Conservation (phyloP, 495 filamentous ascomycete species). For the Aspergillus cristatus region DNA sequence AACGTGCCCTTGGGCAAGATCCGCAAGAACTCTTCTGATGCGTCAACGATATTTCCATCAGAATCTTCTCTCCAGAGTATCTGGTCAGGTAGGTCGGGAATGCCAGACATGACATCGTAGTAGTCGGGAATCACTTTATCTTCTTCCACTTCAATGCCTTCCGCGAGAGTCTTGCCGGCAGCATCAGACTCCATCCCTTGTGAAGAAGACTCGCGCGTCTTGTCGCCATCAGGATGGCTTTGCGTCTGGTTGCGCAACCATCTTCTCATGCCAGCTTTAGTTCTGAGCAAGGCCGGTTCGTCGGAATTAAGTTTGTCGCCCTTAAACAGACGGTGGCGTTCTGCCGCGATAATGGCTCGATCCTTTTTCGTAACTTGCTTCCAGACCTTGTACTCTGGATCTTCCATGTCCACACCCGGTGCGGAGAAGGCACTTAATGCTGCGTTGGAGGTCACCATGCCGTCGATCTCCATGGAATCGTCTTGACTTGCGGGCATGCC, state of each 20-base stretch:
- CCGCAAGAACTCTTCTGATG: slow-evolving; percentile 68
- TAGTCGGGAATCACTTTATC: slow-evolving; percentile 79
- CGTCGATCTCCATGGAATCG: slow-evolving; percentile 78
- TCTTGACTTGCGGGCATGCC: slow-evolving; percentile 54
- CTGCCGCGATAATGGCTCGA: slow-evolving; percentile 72
- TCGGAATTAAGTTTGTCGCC: slow-evolving; percentile 78
- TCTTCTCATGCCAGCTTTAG: slow-evolving; percentile 65
- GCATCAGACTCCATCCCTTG: slow-evolving; percentile 38
- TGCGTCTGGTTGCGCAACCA: slow-evolving; percentile 68
- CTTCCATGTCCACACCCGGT: slow-evolving; percentile 52
- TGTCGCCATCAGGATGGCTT: slow-evolving; percentile 43
- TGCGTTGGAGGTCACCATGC: slow-evolving; percentile 46
- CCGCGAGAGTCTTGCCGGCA: slow-evolving; percentile 66
- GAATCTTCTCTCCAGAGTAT: slow-evolving; percentile 81
- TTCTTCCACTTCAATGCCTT: slow-evolving; percentile 75
- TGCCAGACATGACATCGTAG: slow-evolving; percentile 75
- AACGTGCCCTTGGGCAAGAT: slow-evolving; percentile 68
- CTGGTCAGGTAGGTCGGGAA: slow-evolving; percentile 71
- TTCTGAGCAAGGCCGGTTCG: slow-evolving; percentile 77
- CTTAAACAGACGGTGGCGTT: slow-evolving; percentile 72
- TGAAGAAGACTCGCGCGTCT: slow-evolving; percentile 37
- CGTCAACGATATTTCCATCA: slow-evolving; percentile 77
- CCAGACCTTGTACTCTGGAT: slow-evolving; percentile 93
- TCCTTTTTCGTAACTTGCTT: slow-evolving; percentile 98
- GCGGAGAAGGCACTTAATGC: slow-evolving; percentile 42